These are phyloP conservation scores for Verticillium alfalfae DNA, from an alignment of 2,329 filamentous ascomycete species.

Conservation along the genomic window DNA sequence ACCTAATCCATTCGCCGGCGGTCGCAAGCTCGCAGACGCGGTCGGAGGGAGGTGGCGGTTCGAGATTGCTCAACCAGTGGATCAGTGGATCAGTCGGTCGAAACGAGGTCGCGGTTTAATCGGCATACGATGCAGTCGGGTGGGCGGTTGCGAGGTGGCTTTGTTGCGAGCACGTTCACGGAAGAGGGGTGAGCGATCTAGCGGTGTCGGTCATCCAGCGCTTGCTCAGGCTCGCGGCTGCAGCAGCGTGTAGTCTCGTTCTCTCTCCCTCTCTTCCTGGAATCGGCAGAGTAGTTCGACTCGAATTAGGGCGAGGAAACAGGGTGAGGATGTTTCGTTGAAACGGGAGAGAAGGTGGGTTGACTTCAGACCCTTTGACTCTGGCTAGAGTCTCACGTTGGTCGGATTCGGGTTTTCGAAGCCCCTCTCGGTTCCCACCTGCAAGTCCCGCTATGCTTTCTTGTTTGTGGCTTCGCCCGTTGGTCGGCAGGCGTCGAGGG, in stretches of 20 bases:
- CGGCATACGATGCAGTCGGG: neutral
- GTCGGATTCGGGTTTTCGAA: neutral
- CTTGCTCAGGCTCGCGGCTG: neutral
- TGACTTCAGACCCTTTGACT: neutral
- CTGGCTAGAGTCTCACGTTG: neutral
- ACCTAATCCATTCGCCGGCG: slow-evolving; percentile 34
- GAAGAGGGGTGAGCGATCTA: neutral
- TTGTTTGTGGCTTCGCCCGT: neutral
- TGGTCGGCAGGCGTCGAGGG: neutral
- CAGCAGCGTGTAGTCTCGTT: neutral
- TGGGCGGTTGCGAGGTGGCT: neutral
- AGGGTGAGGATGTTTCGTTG: neutral
- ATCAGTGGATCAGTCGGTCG: neutral
- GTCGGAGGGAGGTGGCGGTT: neutral
- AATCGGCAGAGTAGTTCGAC: neutral
- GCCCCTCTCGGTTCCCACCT: neutral
- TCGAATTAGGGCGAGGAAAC: neutral
- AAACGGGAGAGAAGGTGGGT: neutral
- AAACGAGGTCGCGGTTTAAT: neutral
- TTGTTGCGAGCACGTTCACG: neutral
- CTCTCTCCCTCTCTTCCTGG: neutral
- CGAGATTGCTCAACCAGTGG: neutral
- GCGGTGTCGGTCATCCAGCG: neutral
- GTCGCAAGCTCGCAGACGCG: neutral
- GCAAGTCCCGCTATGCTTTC: neutral